Percentiles rank a stretch among this genome's conserved stretches.
phyloP scores from a whole-genome alignment of 176 grass and related monocot species.

The Avena eriantha region DNA sequence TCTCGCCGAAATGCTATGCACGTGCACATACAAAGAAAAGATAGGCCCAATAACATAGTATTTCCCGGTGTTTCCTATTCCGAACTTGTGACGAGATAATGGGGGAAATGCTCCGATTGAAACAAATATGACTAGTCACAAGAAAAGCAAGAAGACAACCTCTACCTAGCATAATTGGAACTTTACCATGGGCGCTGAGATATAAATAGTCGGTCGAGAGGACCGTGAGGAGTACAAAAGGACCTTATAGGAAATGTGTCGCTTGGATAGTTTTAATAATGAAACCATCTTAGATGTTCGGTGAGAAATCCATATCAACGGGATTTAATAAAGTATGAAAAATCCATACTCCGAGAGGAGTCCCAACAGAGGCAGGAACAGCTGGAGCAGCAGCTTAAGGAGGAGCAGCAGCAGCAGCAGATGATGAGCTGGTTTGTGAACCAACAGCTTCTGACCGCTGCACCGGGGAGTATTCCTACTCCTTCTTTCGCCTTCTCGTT shows the following conservation, averaged over 20 bases:
- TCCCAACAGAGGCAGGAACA: too few relatives aligned
- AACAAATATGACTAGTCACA: background rate
- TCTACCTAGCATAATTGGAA: background rate
- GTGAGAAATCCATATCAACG: too few relatives aligned
- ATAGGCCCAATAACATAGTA: background rate
- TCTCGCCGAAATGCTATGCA: too few relatives aligned
- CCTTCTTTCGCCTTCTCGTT: too few relatives aligned
- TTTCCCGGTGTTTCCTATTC: background rate
- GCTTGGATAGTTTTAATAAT: background rate
- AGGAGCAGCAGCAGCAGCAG: too few relatives aligned
- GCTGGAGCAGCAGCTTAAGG: too few relatives aligned
- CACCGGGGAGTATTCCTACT: too few relatives aligned
- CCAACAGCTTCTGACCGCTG: too few relatives aligned
- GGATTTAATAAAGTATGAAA: background rate
- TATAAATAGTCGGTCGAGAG: background rate
- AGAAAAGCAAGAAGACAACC: background rate
- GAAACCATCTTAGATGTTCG: background rate
- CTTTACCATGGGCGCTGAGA: background rate
- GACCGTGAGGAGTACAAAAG: background rate
- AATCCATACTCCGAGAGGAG: too few relatives aligned
- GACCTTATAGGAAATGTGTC: background rate
- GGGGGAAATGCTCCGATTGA: background rate
- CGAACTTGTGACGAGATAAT: background rate
- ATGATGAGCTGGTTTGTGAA: too few relatives aligned
- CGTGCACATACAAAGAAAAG: background rate